Base-by-base conservation (phyloP, 805 yeast species). In the Sungouiozyma intestinalis region DNA sequence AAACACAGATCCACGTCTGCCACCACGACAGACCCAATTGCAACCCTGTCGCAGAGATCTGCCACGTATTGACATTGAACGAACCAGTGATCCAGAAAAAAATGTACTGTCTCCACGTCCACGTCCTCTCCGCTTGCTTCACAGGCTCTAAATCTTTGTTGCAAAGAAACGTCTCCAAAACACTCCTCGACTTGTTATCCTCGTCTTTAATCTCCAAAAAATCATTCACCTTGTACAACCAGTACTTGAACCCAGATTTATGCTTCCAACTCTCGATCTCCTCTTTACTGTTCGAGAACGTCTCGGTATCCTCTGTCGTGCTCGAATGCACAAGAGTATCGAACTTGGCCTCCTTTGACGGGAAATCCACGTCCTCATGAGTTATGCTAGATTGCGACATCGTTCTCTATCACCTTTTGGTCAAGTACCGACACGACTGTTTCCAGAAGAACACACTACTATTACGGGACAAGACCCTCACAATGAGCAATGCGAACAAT, bases 31-130 rank as follows among this genome's bases (percentile, higher is more conserved):
- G 65, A 13, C 94, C 94, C 20, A 79, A 76, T 43, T 71, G 69
- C 44, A 83, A 79, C 52, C 95, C 94, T 0, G 95, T 83, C 3
- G 92, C 80, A 3, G 95, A 94, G 52, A 87, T 86, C 66, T 84
- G 87, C 87, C 92, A 85, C 8, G 96, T 85, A 61, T 85, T 85
- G 57, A 87, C 78, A 63, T 87, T 87, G 66, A 87, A 84, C 5
- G 94, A 78, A 58, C 87, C 96, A 0, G 95, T 84, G 45, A 86
- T 66, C 95, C 96, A 87, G 53, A 85, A 82, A 49, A 74, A 76
- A 16, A 84, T 79, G 59, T 68, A 87, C 57, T 86, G 83, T 61
- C 68, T 78, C 94, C 94, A 84, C 19, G 73, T 64, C 96, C 96
- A 87, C 15, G 73, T 72, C 57, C 95, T 71, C 55, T 94, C 76